Evolutionary conservation across 441 rosid species (phyloP).

Genomic region (Monsonia emarginata): DNA sequence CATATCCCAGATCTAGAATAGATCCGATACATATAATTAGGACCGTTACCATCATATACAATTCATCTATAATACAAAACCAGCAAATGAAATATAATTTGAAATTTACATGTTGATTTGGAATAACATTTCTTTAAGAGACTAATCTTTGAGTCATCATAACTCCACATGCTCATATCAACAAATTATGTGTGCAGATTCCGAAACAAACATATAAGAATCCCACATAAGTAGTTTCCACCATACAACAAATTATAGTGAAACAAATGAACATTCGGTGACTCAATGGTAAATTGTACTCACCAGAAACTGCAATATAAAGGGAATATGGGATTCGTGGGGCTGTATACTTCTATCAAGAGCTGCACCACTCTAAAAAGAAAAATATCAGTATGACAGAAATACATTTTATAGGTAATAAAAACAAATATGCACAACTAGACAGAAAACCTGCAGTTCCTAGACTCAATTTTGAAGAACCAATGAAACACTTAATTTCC

Average conservation of each 20-base stretch:
- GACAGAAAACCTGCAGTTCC: background rate
- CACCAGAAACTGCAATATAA: constrained; percentile 88
- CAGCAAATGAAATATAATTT: background rate
- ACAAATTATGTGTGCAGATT: background rate
- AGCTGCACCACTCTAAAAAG: constrained; percentile 67
- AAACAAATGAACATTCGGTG: background rate
- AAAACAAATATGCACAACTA: background rate
- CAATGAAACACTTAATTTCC: background rate
- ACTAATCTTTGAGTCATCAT: background rate
- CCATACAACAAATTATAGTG: background rate
- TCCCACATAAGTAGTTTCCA: background rate
- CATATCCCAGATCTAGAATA: background rate
- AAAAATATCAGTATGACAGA: background rate
- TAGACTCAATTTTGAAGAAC: background rate
- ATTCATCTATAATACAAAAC: background rate
- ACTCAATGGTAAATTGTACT: constrained; percentile 4
- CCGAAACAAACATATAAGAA: background rate
- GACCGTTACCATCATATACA: background rate
- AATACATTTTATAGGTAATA: background rate
- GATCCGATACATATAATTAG: background rate
- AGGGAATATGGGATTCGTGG: constrained; percentile 88
- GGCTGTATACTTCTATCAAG: constrained; percentile 76
- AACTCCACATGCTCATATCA: background rate
- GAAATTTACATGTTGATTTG: background rate
- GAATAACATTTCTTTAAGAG: background rate